Evolutionary conservation across 305 asterid species (phyloP).

Genomic region (Caryopteris hybrid): DNA sequence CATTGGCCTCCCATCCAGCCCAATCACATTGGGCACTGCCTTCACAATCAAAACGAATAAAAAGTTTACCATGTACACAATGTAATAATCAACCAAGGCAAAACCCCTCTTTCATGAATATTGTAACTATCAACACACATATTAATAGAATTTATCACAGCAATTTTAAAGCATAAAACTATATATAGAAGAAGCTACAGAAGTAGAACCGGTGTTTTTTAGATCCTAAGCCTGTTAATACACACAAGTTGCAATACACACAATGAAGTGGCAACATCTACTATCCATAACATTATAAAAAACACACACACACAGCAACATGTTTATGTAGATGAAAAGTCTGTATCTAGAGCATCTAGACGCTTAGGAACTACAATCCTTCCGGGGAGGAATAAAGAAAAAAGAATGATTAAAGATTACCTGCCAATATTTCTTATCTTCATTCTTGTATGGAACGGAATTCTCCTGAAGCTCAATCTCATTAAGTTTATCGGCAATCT

Average conservation of each 20-base stretch:
- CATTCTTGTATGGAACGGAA: constrained; percentile 54
- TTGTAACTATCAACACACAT: constrained; percentile 1
- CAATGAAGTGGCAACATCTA: too few species aligned
- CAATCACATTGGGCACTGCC: constrained; percentile 85
- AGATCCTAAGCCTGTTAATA: too few species aligned
- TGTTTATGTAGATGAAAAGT: neutral
- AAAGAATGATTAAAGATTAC: constrained; percentile 11
- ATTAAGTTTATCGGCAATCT: constrained; percentile 67
- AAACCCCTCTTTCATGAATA: neutral
- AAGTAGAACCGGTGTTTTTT: too few species aligned
- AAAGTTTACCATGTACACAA: neutral
- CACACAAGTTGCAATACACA: too few species aligned
- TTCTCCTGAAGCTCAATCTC: constrained; percentile 66
- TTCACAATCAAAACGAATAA: constrained; percentile 37
- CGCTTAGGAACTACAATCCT: too few species aligned
- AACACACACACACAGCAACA: too few species aligned
- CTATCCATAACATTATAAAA: too few species aligned
- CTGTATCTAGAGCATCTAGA: neutral
- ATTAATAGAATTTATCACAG: neutral
- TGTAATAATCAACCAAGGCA: neutral
- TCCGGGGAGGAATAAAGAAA: too few species aligned
- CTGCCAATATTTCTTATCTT: constrained; percentile 77
- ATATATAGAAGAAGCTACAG: neutral
- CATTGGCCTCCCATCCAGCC: constrained; percentile 96
- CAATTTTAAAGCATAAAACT: neutral